phyloP scores from a whole-genome alignment of 208 protist species.

The Vickermania spadyakhi region DNA sequence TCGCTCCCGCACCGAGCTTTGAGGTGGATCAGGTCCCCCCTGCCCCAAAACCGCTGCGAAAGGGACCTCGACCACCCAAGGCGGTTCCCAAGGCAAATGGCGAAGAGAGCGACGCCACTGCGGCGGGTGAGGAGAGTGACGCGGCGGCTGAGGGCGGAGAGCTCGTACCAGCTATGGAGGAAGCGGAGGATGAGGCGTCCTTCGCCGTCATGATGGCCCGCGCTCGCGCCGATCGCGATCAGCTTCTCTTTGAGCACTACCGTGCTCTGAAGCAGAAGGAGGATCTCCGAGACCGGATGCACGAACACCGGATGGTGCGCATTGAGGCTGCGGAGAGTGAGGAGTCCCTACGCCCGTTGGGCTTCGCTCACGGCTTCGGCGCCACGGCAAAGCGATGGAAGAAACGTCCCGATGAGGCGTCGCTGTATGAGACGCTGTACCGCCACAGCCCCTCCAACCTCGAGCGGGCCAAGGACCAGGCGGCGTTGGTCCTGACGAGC shows the following conservation, averaged over 20 bases:
- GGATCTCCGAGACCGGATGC: constrained; percentile 14
- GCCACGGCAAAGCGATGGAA: constrained; percentile 1
- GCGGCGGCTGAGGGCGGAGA: not conserved
- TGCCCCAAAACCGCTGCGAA: not conserved
- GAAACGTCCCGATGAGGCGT: not conserved
- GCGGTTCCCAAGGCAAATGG: not conserved
- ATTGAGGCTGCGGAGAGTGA: constrained; percentile 26
- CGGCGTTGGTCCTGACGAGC: not conserved
- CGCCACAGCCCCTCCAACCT: not conserved
- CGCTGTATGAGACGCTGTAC: not conserved
- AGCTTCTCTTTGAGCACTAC: constrained; percentile 10
- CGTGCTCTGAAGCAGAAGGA: constrained; percentile 13
- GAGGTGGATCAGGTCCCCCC: not conserved
- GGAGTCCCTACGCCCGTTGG: constrained; percentile 17
- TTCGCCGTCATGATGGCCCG: constrained; percentile 17
- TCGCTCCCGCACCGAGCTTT: not conserved
- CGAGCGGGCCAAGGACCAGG: not conserved
- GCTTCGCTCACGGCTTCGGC: constrained; percentile 6
- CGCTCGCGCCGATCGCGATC: constrained; percentile 16
- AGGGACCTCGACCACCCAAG: not conserved
- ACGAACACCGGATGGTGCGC: constrained; percentile 32
- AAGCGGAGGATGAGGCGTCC: not conserved
- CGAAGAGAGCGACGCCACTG: not conserved
- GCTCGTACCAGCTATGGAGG: not conserved
- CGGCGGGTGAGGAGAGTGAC: not conserved